These are phyloP conservation scores for Suillus bovinus DNA, from an alignment of 768 basidiomycete species.

Conservation along the genomic window DNA sequence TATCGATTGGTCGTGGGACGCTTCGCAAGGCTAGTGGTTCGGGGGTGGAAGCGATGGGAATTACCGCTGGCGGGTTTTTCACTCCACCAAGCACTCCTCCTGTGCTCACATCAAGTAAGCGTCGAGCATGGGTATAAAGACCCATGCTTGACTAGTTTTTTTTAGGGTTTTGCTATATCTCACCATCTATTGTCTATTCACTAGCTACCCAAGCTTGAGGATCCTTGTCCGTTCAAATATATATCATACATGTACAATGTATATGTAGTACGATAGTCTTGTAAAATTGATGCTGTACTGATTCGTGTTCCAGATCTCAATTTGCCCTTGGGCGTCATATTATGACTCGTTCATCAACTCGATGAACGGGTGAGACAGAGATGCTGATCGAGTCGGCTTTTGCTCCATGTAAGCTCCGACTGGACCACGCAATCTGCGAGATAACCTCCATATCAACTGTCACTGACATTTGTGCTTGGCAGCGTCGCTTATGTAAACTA, in stretches of 20 bases:
- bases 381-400: too few relatives aligned
- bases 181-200: background rate
- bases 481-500: background rate
- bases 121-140: conserved; percentile 1
- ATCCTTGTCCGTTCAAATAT: background rate
- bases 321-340: background rate
- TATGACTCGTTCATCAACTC: background rate
- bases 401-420: too few relatives aligned
- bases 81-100: conserved; percentile 45
- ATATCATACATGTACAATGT: background rate
- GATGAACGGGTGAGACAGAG: background rate
- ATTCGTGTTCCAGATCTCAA: background rate
- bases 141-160: background rate
- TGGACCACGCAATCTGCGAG: too few relatives aligned
- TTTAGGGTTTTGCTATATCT: background rate
- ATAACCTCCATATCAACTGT: too few relatives aligned
- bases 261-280: conserved; percentile 1
- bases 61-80: conserved; percentile 82
- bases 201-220: background rate
- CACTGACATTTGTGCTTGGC: too few relatives aligned
- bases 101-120: conserved; percentile 18
- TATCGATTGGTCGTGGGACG: conserved; percentile 63
- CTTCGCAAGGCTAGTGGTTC: conserved; percentile 64
- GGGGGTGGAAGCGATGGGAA: conserved; percentile 72
- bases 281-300: background rate